Evolutionary conservation across 257 asterid species (phyloP).

Genomic region (Echium plantagineum): DNA sequence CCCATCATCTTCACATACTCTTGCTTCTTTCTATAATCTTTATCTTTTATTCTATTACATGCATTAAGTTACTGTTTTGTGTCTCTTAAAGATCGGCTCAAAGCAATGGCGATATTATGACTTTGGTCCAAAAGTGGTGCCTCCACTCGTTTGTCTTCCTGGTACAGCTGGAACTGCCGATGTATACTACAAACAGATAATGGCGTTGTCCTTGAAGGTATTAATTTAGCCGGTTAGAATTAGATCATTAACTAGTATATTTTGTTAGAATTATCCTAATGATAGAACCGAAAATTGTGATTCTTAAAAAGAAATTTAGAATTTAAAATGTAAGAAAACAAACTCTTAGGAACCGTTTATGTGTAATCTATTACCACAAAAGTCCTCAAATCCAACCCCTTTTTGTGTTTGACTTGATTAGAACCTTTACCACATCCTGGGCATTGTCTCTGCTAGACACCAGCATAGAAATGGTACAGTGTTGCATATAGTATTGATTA

Average conservation of each 20-base stretch:
- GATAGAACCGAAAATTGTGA: neutral
- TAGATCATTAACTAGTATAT: neutral
- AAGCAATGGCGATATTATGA: slow-evolving; percentile 98
- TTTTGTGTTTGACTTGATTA: neutral
- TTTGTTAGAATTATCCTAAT: neutral
- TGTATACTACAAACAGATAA: slow-evolving; percentile 90
- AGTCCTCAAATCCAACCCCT: no score
- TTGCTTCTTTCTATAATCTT: neutral
- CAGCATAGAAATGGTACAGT: neutral
- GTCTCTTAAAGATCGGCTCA: slow-evolving; percentile 56
- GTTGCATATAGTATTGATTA: neutral
- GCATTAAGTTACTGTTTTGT: neutral
- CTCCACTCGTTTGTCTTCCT: slow-evolving; percentile 94
- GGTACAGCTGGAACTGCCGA: slow-evolving; percentile 94
- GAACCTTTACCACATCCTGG: neutral
- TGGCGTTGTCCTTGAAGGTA: slow-evolving; percentile 96
- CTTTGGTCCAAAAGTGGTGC: slow-evolving; percentile 89
- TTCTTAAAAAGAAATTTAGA: neutral
- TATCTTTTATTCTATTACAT: no score
- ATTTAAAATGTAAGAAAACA: no score
- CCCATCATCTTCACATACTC: no score
- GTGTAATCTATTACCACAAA: no score
- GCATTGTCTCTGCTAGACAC: neutral
- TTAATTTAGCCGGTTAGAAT: slow-evolving; percentile 3
- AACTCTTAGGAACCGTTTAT: no score